Evolutionary conservation across 108 stramenopile genomes (phyloP).

Genomic region (Asterionellopsis glacialis): DNA sequence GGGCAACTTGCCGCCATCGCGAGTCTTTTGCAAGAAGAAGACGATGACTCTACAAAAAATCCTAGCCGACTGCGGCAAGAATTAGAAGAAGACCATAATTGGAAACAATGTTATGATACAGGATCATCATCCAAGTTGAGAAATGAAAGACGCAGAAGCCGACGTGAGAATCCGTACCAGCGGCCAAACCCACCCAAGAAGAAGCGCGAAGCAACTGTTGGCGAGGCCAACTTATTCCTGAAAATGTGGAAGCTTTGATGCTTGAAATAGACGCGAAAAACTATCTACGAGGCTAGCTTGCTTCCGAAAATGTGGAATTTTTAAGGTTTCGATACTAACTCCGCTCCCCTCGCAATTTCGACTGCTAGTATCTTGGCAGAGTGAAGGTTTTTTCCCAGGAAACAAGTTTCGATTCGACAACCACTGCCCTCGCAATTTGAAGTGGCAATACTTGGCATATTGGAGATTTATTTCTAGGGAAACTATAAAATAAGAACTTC

Average conservation of each 20-base stretch:
- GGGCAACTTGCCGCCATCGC: slow-evolving; percentile 64
- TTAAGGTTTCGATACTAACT: too few species aligned
- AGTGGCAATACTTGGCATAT: too few species aligned
- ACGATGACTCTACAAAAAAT: slow-evolving; percentile 9
- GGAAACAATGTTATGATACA: not conserved
- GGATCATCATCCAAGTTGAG: slow-evolving; percentile 2
- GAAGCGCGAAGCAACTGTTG: slow-evolving; percentile 28
- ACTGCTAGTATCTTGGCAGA: too few species aligned
- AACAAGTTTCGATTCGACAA: too few species aligned
- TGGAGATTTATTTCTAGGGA: too few species aligned
- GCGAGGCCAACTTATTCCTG: slow-evolving; percentile 76
- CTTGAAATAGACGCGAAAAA: too few species aligned
- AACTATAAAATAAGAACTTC: too few species aligned
- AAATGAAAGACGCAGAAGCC: slow-evolving; percentile 2
- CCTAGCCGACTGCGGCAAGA: not conserved
- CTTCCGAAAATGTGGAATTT: too few species aligned
- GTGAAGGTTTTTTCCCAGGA: too few species aligned
- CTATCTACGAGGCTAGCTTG: too few species aligned
- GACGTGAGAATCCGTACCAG: slow-evolving; percentile 24
- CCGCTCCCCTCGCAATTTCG: too few species aligned
- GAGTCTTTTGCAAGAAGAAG: slow-evolving; percentile 53
- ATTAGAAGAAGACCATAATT: not conserved
- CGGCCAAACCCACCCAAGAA: slow-evolving; percentile 7
- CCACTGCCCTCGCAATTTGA: too few species aligned
- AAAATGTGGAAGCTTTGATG: slow-evolving; percentile 59